These are phyloP conservation scores for Blumeria hordei DNA, from an alignment of 2,329 filamentous ascomycete genomes.

Conservation along the genomic window DNA sequence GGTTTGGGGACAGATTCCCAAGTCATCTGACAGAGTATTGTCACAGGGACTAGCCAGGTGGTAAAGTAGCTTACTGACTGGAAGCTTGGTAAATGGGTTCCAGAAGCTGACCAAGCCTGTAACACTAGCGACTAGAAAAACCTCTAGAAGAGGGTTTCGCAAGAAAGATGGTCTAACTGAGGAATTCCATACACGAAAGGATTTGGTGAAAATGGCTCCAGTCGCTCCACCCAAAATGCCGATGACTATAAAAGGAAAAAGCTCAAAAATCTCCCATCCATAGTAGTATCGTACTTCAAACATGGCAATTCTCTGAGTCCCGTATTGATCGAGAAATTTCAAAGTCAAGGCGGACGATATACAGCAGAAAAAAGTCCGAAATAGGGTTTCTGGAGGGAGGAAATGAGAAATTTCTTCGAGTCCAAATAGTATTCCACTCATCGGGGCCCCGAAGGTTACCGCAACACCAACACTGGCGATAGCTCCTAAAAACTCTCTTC, in stretches of 20 bases:
- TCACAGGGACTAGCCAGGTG: conserved; percentile 80
- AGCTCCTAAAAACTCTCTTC: conserved; percentile 80
- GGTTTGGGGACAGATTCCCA: conserved; percentile 54
- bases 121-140: conserved; percentile 61
- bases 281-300: conserved; percentile 79
- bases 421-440: conserved; percentile 76
- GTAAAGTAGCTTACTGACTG: conserved; percentile 73
- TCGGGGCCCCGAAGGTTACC: conserved; percentile 80
- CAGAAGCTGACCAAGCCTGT: conserved; percentile 79
- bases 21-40: conserved; percentile 33
- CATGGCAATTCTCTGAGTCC: conserved; percentile 86
- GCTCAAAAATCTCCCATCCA: conserved; percentile 88
- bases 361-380: conserved; percentile 94
- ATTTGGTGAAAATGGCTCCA: conserved; percentile 91
- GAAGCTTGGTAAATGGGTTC: conserved; percentile 73
- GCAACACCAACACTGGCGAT: conserved; percentile 79
- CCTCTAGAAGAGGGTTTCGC: conserved; percentile 61
- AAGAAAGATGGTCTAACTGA: conserved; percentile 69
- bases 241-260: conserved; percentile 62
- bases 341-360: conserved; percentile 77
- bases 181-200: conserved; percentile 69
- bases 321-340: conserved; percentile 90
- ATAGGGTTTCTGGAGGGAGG: conserved; percentile 90
- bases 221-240: conserved; percentile 64
- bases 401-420: conserved; percentile 93